Evolutionary conservation across 768 basidiomycete species (phyloP), one percentile per base, ranked within the genome.

Genomic region (Lactifluus echinatus): DNA sequence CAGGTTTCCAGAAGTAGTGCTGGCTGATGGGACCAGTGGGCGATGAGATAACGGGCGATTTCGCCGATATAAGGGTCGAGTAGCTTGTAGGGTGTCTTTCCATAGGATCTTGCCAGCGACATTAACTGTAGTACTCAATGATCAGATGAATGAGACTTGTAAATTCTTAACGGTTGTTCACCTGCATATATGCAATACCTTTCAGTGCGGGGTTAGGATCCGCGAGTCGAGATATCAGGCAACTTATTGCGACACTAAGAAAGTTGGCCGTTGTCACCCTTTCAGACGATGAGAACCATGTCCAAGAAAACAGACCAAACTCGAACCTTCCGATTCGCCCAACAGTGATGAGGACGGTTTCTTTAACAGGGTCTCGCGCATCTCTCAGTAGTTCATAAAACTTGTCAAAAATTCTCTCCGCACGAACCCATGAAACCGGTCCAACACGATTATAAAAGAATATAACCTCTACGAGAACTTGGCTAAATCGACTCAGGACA

Each of bases 141-240:
- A 64, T 65, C 39, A 58, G 50, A 24, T 52, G 40, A 43, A 33
- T 10, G n/a, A 53, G 34, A 34, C 63, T 3, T 37, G 37, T 48
- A 29, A 51, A 40, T 53, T 39, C 10, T 44, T 19, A 7, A 37
- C 19, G 21, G 24, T 2, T 21, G 66, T 75, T 61, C 63, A 83
- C 89, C 72, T 90, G 85, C 66, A 78, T 77, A 61, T 78, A 79
- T 0, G 87, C 87, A 15, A 76, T 74, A 23, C 85, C 85, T 68
- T 80, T 86, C 29, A 93, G 63, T 5, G 87, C 76, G 2, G 82
- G 80, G 61, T 89, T 93, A 33, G 73, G 68, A 57, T 82, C 76
- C 1, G 82, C 87, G 7, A 93, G 71, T 52, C 85, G 85, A 2
- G 79, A 76, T 19, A 90, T 76, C 3, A 93, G 69, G 49, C 83